A percentile compares a stretch with the other conserved stretches of the same genome.
These are phyloP conservation scores for Claviceps lovelessii DNA, from an alignment of 2,329 filamentous ascomycete species.

Conservation along the genomic window DNA sequence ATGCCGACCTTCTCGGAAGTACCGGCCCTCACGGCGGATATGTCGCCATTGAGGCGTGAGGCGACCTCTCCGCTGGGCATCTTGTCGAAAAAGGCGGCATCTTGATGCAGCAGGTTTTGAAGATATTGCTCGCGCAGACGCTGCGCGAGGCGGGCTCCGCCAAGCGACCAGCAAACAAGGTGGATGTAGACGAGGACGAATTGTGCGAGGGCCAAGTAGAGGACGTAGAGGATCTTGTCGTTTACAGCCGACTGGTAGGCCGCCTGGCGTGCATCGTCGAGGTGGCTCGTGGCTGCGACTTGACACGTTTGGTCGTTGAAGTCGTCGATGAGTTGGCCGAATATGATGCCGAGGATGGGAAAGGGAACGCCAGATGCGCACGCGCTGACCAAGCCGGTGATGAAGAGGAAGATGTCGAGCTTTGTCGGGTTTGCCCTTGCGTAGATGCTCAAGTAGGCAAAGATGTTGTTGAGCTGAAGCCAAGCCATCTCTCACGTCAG, in stretches of 20 bases:
- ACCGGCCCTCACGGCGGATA: constrained; percentile 44
- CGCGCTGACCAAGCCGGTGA: constrained; percentile 5
- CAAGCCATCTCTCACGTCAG: background rate
- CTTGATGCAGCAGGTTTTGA: constrained; percentile 38
- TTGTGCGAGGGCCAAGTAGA: constrained; percentile 45
- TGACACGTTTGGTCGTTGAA: constrained; percentile 30
- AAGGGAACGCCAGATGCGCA: constrained; percentile 33
- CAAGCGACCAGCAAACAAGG: constrained; percentile 43
- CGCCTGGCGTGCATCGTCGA: constrained; percentile 4
- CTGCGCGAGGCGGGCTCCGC: constrained; percentile 41
- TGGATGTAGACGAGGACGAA: constrained; percentile 45
- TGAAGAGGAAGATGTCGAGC: constrained; percentile 7
- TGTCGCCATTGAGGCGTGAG: constrained; percentile 42
- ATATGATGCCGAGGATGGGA: constrained; percentile 40
- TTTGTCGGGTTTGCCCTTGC: constrained; percentile 7
- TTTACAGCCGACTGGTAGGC: constrained; percentile 19
- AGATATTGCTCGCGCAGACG: constrained; percentile 42
- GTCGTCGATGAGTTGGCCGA: constrained; percentile 39
- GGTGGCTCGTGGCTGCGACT: constrained; percentile 12
- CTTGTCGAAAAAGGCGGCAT: constrained; percentile 42
- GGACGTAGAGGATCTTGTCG: constrained; percentile 37
- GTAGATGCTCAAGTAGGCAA: constrained; percentile 2
- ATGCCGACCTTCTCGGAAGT: constrained; percentile 52
- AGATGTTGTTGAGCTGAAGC: background rate
- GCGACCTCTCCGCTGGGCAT: constrained; percentile 41